Conservation (phyloP, 1,139 yeast species). For the Hemisphaericaspora xylanilytica region DNA sequence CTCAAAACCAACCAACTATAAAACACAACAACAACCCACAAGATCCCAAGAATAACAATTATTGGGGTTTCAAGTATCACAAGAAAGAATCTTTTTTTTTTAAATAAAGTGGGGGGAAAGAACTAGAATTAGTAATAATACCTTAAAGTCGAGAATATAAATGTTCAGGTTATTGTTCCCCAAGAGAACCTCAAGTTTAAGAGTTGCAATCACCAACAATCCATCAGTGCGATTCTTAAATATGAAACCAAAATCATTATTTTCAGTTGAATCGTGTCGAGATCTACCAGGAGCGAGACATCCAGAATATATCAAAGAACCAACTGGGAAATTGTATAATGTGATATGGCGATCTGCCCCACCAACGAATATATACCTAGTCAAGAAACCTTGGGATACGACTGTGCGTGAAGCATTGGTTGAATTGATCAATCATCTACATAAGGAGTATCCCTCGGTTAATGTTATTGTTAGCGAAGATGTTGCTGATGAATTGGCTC, state of each 20-base stretch:
- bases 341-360: constrained; percentile 44
- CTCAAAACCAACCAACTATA: too few relatives aligned
- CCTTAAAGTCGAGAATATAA: too few relatives aligned
- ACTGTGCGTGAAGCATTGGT: constrained; percentile 66
- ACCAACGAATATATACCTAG: constrained; percentile 69
- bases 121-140: too few relatives aligned
- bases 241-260: neutral
- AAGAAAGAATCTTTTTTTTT: neutral
- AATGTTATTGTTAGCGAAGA: constrained; percentile 77
- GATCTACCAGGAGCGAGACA: constrained; percentile 12
- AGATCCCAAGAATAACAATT: too few relatives aligned
- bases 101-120: too few relatives aligned
- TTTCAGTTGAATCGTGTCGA: constrained; percentile 10
- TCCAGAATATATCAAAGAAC: constrained; percentile 14
- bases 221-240: neutral
- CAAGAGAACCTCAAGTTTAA: neutral
- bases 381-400: constrained; percentile 80
- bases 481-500: constrained; percentile 67
- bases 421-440: constrained; percentile 56
- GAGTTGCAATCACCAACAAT: neutral
- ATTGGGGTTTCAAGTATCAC: neutral
- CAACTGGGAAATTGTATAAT: constrained; percentile 22
- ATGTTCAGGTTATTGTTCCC: neutral
- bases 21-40: too few relatives aligned
- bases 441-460: constrained; percentile 59